Evolutionary conservation across 306 rosid genomes (phyloP).

Genomic region (Luffa acutangula): DNA sequence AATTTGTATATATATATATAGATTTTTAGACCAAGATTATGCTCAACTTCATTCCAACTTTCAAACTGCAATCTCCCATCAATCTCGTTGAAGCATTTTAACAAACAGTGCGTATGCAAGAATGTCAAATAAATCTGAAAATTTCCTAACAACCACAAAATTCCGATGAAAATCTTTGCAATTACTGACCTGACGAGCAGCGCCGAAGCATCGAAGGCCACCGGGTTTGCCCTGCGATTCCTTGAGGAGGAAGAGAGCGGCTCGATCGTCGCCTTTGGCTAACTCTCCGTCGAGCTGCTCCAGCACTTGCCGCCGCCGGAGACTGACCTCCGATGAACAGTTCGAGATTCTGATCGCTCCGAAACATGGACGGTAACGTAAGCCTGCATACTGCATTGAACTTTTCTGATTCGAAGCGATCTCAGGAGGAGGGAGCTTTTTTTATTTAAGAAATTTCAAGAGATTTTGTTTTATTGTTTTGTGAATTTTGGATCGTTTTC

Average conservation of each 20-base stretch:
- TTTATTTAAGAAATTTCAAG: background rate
- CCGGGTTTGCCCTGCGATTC: slow-evolving; percentile 59
- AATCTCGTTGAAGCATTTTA: background rate
- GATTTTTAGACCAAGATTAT: no score
- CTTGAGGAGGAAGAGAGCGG: slow-evolving; percentile 57
- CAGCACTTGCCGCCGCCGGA: slow-evolving; percentile 37
- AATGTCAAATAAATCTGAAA: background rate
- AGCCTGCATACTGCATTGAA: slow-evolving; percentile 30
- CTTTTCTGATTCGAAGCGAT: slow-evolving; percentile 20
- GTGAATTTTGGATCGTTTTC: background rate
- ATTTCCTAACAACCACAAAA: background rate
- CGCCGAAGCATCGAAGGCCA: slow-evolving; percentile 71
- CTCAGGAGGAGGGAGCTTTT: background rate
- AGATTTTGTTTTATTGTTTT: background rate
- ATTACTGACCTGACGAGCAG: slow-evolving; percentile 63
- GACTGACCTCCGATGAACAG: slow-evolving; percentile 38
- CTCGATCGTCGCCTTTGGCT: slow-evolving; percentile 53
- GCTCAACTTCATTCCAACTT: background rate
- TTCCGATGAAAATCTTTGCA: background rate
- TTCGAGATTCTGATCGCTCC: slow-evolving; percentile 9
- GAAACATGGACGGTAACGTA: slow-evolving; percentile 16
- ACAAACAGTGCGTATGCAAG: background rate
- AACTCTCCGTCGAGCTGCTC: slow-evolving; percentile 59
- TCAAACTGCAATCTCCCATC: background rate
- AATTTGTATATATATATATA: no score